Base-by-base conservation (phyloP, 495 filamentous ascomycete species). In the Pyrenula aspistea region DNA sequence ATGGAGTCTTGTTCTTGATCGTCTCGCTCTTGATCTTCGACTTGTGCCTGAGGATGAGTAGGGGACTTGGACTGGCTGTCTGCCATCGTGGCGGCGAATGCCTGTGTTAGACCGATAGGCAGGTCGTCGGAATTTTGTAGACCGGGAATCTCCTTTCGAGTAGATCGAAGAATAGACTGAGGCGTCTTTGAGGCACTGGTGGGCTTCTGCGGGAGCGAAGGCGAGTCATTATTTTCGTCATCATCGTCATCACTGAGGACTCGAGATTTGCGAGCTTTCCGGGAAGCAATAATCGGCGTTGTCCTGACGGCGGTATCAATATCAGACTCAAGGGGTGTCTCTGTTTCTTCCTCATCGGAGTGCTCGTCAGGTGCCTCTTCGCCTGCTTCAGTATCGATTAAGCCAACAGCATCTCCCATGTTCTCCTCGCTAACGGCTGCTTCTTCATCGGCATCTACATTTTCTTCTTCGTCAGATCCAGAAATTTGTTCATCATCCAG, bases 81-180 rank as follows among this genome's bases (percentile, higher is more conserved):
- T 53, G 84, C 87, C 79, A 96, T 85, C 1, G 91, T 96, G 23
- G 88, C 89, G n/a, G 87, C 86, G 67, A 95, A 96, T 54, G 89
- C 88, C 66, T 96, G 91, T 2, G 90, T 95, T 53, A 95, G 75
- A 49, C 90, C 88, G 56, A 95, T 80, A 42, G 83, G 79, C 23
- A 75, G 75, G 58, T 73, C 73, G 19, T 71, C 70, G 2, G 73
- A 70, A 23, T 74, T 67, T 15, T 76, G 75, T 25, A 85, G 69
- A 1, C 78, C 80, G 22, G 79, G 83, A 59, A 87, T 83, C 3
- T 63, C 3, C 19, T 24, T 49, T 24, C 36, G 15, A 47, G 10
- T 51, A 24, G 72, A 69, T 53, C 73, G 68, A 58, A 72, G 66
- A 21, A 63, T 66, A 12, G 73, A 70, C 22, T 64, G 58, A n/a